Conservation (phyloP, 2,329 filamentous ascomycete species). For the Raffaelea albimanens region DNA sequence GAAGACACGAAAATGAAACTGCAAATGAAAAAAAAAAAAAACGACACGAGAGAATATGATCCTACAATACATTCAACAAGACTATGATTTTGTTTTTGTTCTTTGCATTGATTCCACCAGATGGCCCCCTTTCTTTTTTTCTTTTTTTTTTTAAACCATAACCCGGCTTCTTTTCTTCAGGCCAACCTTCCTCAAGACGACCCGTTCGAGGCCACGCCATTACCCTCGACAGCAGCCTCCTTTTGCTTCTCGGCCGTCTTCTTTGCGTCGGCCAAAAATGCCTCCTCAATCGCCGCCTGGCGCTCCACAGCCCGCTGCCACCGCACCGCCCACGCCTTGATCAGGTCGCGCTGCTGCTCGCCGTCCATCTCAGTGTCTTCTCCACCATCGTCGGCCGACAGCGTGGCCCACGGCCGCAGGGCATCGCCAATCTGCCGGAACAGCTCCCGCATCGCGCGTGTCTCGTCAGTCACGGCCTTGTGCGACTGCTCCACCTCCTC, state of each 20-base stretch:
- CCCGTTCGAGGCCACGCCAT: background rate
- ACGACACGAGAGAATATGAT: too few relatives aligned
- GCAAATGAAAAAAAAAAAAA: too few relatives aligned
- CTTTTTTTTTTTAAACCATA: too few relatives aligned
- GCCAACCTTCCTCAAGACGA: background rate
- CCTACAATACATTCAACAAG: too few relatives aligned
- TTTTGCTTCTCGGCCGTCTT: slow-evolving; percentile 9
- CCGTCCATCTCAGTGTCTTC: slow-evolving; percentile 27
- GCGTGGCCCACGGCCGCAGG: slow-evolving; percentile 52
- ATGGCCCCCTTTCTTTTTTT: too few relatives aligned
- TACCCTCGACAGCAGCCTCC: background rate
- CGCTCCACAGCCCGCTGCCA: slow-evolving; percentile 82
- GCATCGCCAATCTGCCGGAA: slow-evolving; percentile 76
- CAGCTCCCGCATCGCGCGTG: slow-evolving; percentile 65
- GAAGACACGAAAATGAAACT: too few relatives aligned
- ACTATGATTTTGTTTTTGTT: too few relatives aligned
- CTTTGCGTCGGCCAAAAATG: slow-evolving; percentile 37
- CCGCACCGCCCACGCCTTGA: slow-evolving; percentile 71
- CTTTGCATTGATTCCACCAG: too few relatives aligned
- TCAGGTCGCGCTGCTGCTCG: slow-evolving; percentile 27
- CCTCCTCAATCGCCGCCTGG: slow-evolving; percentile 77
- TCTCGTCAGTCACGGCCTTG: slow-evolving; percentile 59
- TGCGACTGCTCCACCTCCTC: slow-evolving; percentile 31
- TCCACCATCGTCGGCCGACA: slow-evolving; percentile 45
- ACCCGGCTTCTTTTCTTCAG: too few relatives aligned